These are phyloP conservation scores for Sporothrix mexicana DNA, from an alignment of 2,329 filamentous ascomycete species.

Conservation along the genomic window DNA sequence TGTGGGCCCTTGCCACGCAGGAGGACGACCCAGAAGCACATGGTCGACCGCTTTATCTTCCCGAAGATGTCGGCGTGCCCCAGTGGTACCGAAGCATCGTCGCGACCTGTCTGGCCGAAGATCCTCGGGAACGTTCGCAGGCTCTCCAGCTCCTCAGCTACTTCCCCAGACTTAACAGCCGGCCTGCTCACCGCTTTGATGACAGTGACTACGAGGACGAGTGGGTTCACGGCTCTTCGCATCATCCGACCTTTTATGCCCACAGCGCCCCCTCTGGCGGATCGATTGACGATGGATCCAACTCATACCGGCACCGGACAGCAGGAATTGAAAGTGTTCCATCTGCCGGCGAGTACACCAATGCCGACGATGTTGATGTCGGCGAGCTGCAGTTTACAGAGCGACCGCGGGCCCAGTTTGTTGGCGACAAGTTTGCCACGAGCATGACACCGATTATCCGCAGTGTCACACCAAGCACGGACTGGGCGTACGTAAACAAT, in stretches of 20 bases:
- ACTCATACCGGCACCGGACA: constrained; percentile 37
- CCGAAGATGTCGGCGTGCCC: constrained; percentile 68
- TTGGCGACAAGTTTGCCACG: constrained; percentile 44
- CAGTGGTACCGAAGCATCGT: constrained; percentile 79
- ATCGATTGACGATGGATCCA: constrained; percentile 49
- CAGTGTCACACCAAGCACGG: constrained; percentile 50
- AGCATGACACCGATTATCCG: constrained; percentile 47
- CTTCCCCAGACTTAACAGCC: constrained; percentile 61
- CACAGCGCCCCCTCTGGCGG: constrained; percentile 44
- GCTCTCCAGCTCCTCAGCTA: constrained; percentile 72
- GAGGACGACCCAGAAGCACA: constrained; percentile 88
- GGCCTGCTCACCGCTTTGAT: constrained; percentile 36
- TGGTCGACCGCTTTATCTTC: constrained; percentile 69
- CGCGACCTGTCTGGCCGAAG: constrained; percentile 74
- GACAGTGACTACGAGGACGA: constrained; percentile 43
- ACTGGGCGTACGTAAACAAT: constrained; percentile 51
- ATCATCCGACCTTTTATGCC: constrained; percentile 36
- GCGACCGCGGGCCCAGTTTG: constrained; percentile 47
- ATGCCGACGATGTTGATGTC: neutral
- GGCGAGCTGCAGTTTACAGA: neutral
- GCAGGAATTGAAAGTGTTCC: constrained; percentile 22
- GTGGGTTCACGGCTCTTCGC: constrained; percentile 32
- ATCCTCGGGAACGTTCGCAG: constrained; percentile 73
- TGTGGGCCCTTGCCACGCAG: constrained; percentile 88
- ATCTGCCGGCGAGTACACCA: neutral